Percentiles rank a stretch among this genome's conserved stretches.
phyloP scores from a whole-genome alignment of 176 grass and related monocot species.

The Carex myosuroides region DNA sequence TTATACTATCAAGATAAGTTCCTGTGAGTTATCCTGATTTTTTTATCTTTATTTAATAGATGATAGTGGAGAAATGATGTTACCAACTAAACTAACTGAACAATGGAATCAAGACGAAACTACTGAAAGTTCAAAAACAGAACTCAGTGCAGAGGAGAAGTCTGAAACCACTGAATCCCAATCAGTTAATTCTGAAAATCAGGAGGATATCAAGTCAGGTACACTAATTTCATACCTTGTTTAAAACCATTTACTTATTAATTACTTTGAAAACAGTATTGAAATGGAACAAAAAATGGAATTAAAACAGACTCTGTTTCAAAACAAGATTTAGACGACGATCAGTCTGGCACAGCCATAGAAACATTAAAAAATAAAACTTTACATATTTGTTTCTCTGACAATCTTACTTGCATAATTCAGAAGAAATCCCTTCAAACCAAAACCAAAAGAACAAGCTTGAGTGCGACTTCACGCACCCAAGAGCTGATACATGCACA shows the following conservation, averaged over 20 bases:
- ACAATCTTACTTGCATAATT: background rate
- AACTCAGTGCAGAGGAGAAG: background rate
- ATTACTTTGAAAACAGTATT: background rate
- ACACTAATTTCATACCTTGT: background rate
- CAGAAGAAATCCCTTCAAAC: background rate
- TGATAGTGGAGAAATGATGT: constrained; percentile 12
- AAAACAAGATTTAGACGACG: constrained; percentile 3
- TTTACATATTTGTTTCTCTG: background rate
- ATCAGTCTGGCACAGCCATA: background rate
- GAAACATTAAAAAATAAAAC: background rate
- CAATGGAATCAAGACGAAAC: background rate
- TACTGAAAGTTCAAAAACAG: background rate
- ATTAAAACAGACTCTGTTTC: background rate
- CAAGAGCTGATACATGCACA: constrained; percentile 31
- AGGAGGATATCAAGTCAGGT: constrained; percentile 16
- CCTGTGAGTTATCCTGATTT: background rate
- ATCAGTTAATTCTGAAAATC: constrained; percentile 3
- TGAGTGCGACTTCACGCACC: constrained; percentile 29
- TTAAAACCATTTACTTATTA: background rate
- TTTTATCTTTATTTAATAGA: background rate
- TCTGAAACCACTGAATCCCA: background rate
- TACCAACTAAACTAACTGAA: background rate
- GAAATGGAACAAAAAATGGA: background rate
- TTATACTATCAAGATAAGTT: background rate
- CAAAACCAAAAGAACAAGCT: constrained; percentile 3